Base-by-base conservation (phyloP, 352 stramenopile genomes). In the Globisporangium solare region DNA sequence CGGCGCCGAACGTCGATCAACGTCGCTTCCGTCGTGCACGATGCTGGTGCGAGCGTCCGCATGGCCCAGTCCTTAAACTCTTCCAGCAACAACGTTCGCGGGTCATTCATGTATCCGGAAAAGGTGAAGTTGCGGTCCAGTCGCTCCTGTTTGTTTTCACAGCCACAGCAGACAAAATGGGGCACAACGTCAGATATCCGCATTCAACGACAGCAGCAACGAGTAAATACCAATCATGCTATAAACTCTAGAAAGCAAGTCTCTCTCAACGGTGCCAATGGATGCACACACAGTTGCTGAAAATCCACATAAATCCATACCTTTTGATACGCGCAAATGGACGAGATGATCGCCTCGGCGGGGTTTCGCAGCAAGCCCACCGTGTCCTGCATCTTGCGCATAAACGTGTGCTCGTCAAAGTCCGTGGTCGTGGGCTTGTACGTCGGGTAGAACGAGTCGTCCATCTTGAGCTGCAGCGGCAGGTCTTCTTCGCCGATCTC, bases 11-110 rank as follows among this genome's bases (percentile, higher is more conserved):
- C 83, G 50, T 94, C 75, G 24, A 88, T 79, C 5, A 89, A 63
- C 49, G 88, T 92, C 18, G 71, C 77, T 58, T 94, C 83, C 0
- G 79, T 92, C 10, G 81, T 94, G 49, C 81, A 94, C 0, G 79
- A 76, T 15, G 83, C 83, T 0, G 77, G 70, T 18, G 79, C 83
- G 20, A 94, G 75, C 45, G 82, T 86, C 2, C 83, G 79, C 77
- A 94, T 89, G 21, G 81, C 75, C 83, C 83, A 94, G 61, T 89
- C 79, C 60, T 94, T 94, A 47, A 94, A 89, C 54, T 94, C 83
- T 47, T 94, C 83, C 0, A 94, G 74, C n/a, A 94, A 40, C 41
- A 94, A 51, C 27, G 79, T 94, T 4, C 83, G 77, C 20, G 83
- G 83, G 56, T 94, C 83, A 45, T 94, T 92, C 51, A 94, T 61